Evolutionary conservation across 495 filamentous ascomycete genomes (phyloP).

Genomic region (Penicillium fimorum): DNA sequence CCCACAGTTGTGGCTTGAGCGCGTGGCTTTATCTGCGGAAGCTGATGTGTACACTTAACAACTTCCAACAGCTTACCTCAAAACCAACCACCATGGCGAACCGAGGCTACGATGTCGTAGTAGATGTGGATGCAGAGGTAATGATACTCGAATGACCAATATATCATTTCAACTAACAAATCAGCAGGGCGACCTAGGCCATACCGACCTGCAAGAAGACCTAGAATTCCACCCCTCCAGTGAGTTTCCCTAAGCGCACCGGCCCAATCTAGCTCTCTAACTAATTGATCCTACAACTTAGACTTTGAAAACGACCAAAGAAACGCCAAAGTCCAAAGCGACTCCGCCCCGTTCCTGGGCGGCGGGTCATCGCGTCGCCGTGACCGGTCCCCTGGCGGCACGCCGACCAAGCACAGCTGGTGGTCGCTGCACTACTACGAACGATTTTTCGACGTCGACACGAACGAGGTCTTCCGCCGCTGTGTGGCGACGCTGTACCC

Average conservation of each 20-base stretch:
- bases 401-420: constrained; percentile 76
- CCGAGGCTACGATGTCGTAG: constrained; percentile 92
- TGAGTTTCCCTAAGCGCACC: constrained; percentile 33
- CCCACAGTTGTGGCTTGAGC: constrained; percentile 25
- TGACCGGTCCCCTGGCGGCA: constrained; percentile 44
- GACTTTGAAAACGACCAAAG: constrained; percentile 56
- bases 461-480: constrained; percentile 76
- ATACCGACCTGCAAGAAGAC: constrained; percentile 97
- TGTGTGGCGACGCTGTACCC: constrained; percentile 85
- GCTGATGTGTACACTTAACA: constrained; percentile 33
- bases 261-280: constrained; percentile 1
- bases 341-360: constrained; percentile 62
- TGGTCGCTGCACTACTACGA: constrained; percentile 94
- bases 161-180: constrained; percentile 16
- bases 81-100: constrained; percentile 63
- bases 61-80: constrained; percentile 19
- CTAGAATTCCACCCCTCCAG: constrained; percentile 97
- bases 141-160: not conserved
- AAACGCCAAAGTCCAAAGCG: constrained; percentile 56
- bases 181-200: constrained; percentile 86
- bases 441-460: constrained; percentile 98
- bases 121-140: constrained; percentile 93
- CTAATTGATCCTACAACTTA: constrained; percentile 20
- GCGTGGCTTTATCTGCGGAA: constrained; percentile 28
- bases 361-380: constrained; percentile 45